Evolutionary conservation across 2,329 filamentous ascomycete species (phyloP).

Genomic region (Claviceps africana): DNA sequence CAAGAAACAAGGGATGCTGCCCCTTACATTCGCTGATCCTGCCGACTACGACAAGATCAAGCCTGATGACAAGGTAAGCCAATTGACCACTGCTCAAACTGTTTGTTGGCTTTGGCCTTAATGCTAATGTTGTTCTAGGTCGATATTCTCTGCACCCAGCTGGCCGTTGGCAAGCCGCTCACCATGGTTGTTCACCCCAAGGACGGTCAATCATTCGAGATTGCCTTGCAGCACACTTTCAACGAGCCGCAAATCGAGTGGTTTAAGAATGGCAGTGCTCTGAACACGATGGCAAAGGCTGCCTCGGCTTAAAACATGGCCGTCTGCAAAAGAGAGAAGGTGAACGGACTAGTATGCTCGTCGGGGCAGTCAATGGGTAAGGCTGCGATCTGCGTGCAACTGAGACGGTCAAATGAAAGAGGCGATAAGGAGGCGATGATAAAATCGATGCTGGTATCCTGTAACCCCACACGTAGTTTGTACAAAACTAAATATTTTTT

Average conservation of each 20-base stretch:
- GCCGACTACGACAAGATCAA: constrained; percentile 97
- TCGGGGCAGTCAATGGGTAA: not conserved
- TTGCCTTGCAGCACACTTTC: constrained; percentile 88
- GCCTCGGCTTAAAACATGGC: constrained; percentile 16
- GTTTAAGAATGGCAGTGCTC: constrained; percentile 95
- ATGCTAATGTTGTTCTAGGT: constrained; percentile 31
- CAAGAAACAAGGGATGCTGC: constrained; percentile 99
- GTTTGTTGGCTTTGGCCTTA: not conserved
- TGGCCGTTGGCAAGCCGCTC: constrained; percentile 84
- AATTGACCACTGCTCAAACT: not conserved
- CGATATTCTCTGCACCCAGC: constrained; percentile 75
- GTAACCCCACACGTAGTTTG: not conserved
- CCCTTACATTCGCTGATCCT: constrained; percentile 84
- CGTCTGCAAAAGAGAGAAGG: not conserved
- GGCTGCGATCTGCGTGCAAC: not conserved
- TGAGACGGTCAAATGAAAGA: not conserved
- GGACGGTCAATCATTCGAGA: constrained; percentile 66
- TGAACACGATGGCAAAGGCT: constrained; percentile 94
- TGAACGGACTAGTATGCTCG: not conserved
- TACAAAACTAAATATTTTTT: not conserved
- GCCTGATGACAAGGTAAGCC: constrained; percentile 63
- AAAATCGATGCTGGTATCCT: not conserved
- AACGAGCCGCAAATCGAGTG: constrained; percentile 96
- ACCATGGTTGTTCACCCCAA: constrained; percentile 87
- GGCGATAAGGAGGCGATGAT: not conserved